Conservation (phyloP, 2,329 filamentous ascomycete genomes). For the Alternaria brassicae region DNA sequence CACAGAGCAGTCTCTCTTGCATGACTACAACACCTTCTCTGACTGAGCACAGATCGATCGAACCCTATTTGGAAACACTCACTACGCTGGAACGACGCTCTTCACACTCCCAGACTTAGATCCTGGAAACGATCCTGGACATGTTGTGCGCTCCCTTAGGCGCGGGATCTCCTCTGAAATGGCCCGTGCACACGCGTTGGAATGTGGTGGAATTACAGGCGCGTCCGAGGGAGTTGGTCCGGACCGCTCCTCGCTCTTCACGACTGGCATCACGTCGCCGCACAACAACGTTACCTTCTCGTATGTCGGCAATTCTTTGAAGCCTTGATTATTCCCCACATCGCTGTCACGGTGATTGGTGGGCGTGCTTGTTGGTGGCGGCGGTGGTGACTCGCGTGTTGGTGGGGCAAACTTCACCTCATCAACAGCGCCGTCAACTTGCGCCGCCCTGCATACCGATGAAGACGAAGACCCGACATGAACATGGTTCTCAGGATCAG, state of each 20-base stretch:
- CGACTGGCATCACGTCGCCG: background rate
- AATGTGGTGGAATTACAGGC: background rate
- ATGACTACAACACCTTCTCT: background rate
- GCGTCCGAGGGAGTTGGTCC: background rate
- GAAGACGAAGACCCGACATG: too few species aligned
- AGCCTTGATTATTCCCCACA: background rate
- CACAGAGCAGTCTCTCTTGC: background rate
- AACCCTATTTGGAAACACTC: background rate
- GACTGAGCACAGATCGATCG: too few species aligned
- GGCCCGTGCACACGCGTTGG: background rate
- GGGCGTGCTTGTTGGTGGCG: background rate
- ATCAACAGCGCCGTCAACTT: background rate
- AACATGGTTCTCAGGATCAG: accelerated
- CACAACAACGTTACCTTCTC: background rate
- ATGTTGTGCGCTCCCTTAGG: background rate
- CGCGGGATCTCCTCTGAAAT: background rate
- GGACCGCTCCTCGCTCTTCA: too few species aligned
- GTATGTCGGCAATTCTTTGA: accelerated
- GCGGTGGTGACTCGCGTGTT: background rate
- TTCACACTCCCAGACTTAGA: background rate
- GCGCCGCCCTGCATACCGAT: background rate
- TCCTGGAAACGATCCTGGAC: background rate
- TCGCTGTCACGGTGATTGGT: background rate
- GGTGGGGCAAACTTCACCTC: background rate
- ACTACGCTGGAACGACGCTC: background rate